These are phyloP conservation scores for Suhomyces bokatorum DNA, from an alignment of 1,139 yeast genomes.

Conservation along the genomic window DNA sequence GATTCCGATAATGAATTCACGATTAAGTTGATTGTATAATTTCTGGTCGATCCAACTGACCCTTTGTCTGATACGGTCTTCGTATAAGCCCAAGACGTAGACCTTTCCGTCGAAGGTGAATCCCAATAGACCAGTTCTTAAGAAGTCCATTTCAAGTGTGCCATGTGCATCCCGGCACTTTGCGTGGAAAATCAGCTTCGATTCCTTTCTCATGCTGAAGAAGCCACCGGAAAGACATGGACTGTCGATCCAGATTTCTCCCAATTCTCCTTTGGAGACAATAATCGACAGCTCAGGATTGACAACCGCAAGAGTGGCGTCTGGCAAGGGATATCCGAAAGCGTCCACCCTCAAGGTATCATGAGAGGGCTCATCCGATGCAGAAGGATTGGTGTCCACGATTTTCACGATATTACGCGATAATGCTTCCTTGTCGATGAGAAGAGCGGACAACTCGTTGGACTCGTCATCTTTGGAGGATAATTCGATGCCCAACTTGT, in stretches of 20 bases:
- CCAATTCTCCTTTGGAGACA: constrained; percentile 76
- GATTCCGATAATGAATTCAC: constrained; percentile 35
- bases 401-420: constrained; percentile 76
- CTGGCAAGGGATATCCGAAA: constrained; percentile 92
- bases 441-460: constrained; percentile 64
- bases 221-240: constrained; percentile 88
- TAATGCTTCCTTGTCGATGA: constrained; percentile 78
- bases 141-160: constrained; percentile 68
- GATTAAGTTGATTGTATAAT: constrained; percentile 31
- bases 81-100: constrained; percentile 84
- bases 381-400: constrained; percentile 59
- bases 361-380: constrained; percentile 52
- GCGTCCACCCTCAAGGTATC: constrained; percentile 74
- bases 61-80: constrained; percentile 83
- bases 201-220: constrained; percentile 69
- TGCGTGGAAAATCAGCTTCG: constrained; percentile 79
- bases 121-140: constrained; percentile 89
- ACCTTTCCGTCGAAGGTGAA: constrained; percentile 85
- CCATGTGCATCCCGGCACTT: constrained; percentile 73
- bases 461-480: constrained; percentile 38
- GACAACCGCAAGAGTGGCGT: constrained; percentile 89
- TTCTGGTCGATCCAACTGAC: constrained; percentile 63
- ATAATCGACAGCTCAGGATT: constrained; percentile 83
- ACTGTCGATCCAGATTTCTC: constrained; percentile 95
- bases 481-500: constrained; percentile 50